Base-by-base conservation (phyloP, 768 basidiomycete genomes). In the Piloderma croceum region DNA sequence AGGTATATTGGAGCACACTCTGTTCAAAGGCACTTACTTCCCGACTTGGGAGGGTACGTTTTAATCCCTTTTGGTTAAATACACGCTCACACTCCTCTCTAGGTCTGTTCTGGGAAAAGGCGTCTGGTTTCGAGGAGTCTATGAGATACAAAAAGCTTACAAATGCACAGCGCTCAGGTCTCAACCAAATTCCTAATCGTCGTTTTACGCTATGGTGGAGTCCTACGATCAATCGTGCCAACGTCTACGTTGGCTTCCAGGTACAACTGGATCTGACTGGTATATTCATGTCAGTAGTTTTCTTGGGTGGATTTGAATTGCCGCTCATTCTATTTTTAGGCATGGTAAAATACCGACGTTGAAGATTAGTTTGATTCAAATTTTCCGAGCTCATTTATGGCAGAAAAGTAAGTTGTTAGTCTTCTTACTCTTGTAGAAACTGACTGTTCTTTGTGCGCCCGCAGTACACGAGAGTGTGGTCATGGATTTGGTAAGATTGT, bases 361-460 rank as follows among this genome's bases (percentile, higher is more conserved):
- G 50, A 97, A 98, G 71, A 99, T 99, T 68, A 92, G 89, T 65
- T 80, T 98, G 69, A 99, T 99, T 52, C 96, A 98, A 58, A 96
- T 99, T 54, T 98, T 99, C 90, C 89, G 96, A 71, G 96, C 96
- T 31, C 96, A 99, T 64, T 78, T 99, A 69, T 98, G 96, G 96
- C 96, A 99, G 69, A 97, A 99, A 71, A 97, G 93, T 83, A 61
- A 62, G 84, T 79, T 48, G 41, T 45, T 36, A 4, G 1, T 17
- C 50, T 56, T 41, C 32, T 53, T 36, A 51, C 54, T 55, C 56
- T 55, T 47, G 15, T 49, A 47, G 34, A 15, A 29, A 9, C 34
- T 38, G 18, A 44, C 24, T 1, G 41, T 33, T 20, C 45, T 43
- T 10, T 47, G 13, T 37, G 34, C 25, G 20, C 46, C 31, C 45